phyloP scores from a whole-genome alignment of 2,329 filamentous ascomycete species.

The Alternaria postmessia region DNA sequence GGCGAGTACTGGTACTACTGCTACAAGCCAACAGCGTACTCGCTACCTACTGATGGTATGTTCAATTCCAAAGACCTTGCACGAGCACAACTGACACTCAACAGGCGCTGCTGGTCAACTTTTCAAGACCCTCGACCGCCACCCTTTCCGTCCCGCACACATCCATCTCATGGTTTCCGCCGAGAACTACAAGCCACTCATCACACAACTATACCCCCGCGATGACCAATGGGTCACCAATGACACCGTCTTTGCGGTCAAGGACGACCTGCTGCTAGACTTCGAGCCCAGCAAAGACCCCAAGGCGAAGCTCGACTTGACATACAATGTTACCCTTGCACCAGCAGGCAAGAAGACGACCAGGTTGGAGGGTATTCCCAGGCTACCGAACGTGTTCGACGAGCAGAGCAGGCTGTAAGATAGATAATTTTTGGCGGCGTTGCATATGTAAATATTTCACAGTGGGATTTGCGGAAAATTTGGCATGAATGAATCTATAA shows the following conservation, averaged over 20 bases:
- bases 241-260: slow-evolving; percentile 69
- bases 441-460: slow-evolving; percentile 21
- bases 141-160: slow-evolving; percentile 68
- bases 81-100: slow-evolving; percentile 8
- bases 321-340: slow-evolving; percentile 68
- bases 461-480: slow-evolving; percentile 11
- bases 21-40: slow-evolving; percentile 76
- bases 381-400: slow-evolving; percentile 40
- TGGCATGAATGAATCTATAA: not conserved
- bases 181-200: slow-evolving; percentile 64
- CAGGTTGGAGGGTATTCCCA: slow-evolving; percentile 42
- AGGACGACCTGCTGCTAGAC: slow-evolving; percentile 66
- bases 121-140: slow-evolving; percentile 63
- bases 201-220: slow-evolving; percentile 66
- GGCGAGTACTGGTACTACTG: slow-evolving; percentile 79
- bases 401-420: slow-evolving; percentile 36
- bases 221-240: slow-evolving; percentile 66
- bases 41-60: slow-evolving; percentile 69
- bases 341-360: slow-evolving; percentile 47
- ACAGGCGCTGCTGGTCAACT: slow-evolving; percentile 61
- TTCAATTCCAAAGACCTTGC: not conserved
- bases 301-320: slow-evolving; percentile 66
- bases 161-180: slow-evolving; percentile 66
- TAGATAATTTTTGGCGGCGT: slow-evolving; percentile 11
- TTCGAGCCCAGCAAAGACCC: slow-evolving; percentile 62